Evolutionary conservation across 257 asterid genomes (phyloP), one percentile per base, ranked within the genome.

Genomic region (Przewalskia tangutica): DNA sequence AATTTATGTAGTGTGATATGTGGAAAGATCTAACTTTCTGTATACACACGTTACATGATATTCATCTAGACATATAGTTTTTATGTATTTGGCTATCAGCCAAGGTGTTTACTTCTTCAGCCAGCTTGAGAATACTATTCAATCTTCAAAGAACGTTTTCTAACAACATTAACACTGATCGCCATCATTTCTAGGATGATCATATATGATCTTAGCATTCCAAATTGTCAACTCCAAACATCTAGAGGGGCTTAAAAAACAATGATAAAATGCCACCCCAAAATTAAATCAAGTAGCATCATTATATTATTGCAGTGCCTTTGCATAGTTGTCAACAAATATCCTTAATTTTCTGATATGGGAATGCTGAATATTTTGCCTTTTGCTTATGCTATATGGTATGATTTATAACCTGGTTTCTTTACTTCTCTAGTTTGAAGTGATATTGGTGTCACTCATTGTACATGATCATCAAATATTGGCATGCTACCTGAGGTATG

Each of bases 401-500:
- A 9, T 10, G 40, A 36, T 68, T 36, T 14, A 73, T 16, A 54
- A 42, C n/a, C 14, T 6, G 23, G 1, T 67, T 36, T 51, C 2
- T 50, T 67, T 36, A 18, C 3, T 68, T 70, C 8, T 67, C 9
- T 68, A 51, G 59, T 10, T 53, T 54, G 77, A 54, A 68, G 58
- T 79, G 75, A 20, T 58, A 79, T 59, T 79, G 42, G 71, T 81
- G 32, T 34, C 63, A n/a, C 64, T 64, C 62, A 65, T 55, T 48
- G 79, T 40, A 65, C 42, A 12, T 68, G 77, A 51, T 81, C 65
- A 77, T 83, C 77, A 38, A 65, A 79, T 68, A 84, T 84, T 89
- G 92, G 91, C 81, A 90, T 89, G 91, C 91, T 87, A 84, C 85
- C 84, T 83, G 82, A 82, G 90, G 76, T 85, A 93, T 93, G 95